phyloP scores from a whole-genome alignment of 345 rosid species.

The Ailanthus altissimus region DNA sequence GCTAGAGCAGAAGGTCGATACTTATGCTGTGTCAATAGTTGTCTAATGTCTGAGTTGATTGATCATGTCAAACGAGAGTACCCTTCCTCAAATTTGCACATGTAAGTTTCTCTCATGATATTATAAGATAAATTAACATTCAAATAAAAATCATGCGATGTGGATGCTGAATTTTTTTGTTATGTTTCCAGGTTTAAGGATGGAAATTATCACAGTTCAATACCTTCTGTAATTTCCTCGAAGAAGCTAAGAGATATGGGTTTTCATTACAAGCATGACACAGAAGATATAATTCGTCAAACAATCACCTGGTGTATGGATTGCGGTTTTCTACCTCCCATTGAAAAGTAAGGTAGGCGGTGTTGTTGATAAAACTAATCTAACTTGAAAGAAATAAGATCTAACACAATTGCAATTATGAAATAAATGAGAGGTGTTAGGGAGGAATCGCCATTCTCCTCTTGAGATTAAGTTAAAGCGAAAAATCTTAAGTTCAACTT shows the following conservation, averaged over 20 bases:
- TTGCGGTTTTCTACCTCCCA: slow-evolving; percentile 42
- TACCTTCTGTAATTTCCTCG: slow-evolving; percentile 66
- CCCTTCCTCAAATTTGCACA: slow-evolving; percentile 31
- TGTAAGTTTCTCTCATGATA: slow-evolving; percentile 27
- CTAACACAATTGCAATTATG: neutral
- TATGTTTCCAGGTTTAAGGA: slow-evolving; percentile 36
- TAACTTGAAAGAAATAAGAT: neutral
- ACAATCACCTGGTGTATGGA: slow-evolving; percentile 43
- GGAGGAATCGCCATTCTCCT: too few relatives aligned
- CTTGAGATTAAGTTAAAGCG: too few relatives aligned
- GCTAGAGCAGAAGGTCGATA: slow-evolving; percentile 59
- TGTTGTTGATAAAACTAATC: neutral
- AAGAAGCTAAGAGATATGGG: slow-evolving; percentile 66
- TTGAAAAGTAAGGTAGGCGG: slow-evolving; percentile 2
- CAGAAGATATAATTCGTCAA: slow-evolving; percentile 54
- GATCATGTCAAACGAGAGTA: slow-evolving; percentile 36
- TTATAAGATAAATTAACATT: neutral
- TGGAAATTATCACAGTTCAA: slow-evolving; percentile 18
- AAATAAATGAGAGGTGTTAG: slow-evolving; percentile 30
- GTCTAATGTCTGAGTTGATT: slow-evolving; percentile 45
- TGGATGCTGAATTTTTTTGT: neutral
- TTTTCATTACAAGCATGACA: slow-evolving; percentile 53
- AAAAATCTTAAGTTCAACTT: too few relatives aligned
- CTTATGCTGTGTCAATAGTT: slow-evolving; percentile 54
- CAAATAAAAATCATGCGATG: neutral